phyloP scores from a whole-genome alignment of 2,329 filamentous ascomycete species.

The Geosmithia flava region DNA sequence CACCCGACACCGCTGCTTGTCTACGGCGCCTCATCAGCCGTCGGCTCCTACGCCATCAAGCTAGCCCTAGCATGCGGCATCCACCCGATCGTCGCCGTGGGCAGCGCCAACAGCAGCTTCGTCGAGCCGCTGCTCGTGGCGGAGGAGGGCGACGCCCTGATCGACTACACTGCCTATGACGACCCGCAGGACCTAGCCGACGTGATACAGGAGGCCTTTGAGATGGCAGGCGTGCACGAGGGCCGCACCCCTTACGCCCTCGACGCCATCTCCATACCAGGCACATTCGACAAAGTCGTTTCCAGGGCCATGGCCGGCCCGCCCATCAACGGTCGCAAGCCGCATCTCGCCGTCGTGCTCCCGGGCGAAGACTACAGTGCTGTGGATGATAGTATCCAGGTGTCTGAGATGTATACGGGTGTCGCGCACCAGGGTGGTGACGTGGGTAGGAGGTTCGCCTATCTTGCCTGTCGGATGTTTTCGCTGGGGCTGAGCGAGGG shows the following conservation, averaged over 20 bases:
- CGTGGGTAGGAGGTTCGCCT: conserved; percentile 5
- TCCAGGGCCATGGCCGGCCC: conserved; percentile 5
- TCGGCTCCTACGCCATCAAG: conserved; percentile 46
- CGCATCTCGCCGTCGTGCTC: conserved; percentile 6
- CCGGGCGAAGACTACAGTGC: conserved; percentile 3
- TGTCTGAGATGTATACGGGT: neutral
- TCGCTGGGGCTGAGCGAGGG: conserved; percentile 5
- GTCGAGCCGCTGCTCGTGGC: conserved; percentile 4
- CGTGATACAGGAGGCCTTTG: conserved; percentile 5
- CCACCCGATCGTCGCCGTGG: conserved; percentile 46
- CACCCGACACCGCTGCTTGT: conserved; percentile 19
- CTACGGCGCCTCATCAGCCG: conserved; percentile 38
- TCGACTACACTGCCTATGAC: conserved; percentile 8
- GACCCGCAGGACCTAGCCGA: conserved; percentile 5
- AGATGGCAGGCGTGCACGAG: conserved; percentile 1
- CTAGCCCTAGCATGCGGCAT: conserved; percentile 34
- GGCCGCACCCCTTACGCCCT: conserved; percentile 4
- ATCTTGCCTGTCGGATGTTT: conserved; percentile 5
- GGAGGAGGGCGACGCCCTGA: conserved; percentile 5
- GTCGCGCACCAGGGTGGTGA: conserved; percentile 6
- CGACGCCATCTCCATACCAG: conserved; percentile 7
- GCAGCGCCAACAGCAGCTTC: conserved; percentile 21
- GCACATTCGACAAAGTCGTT: conserved; percentile 5
- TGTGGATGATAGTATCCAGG: conserved; percentile 4
- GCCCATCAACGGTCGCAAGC: conserved; percentile 5